phyloP scores from a whole-genome alignment of 345 rosid genomes.

The Eucalyptus regnans region DNA sequence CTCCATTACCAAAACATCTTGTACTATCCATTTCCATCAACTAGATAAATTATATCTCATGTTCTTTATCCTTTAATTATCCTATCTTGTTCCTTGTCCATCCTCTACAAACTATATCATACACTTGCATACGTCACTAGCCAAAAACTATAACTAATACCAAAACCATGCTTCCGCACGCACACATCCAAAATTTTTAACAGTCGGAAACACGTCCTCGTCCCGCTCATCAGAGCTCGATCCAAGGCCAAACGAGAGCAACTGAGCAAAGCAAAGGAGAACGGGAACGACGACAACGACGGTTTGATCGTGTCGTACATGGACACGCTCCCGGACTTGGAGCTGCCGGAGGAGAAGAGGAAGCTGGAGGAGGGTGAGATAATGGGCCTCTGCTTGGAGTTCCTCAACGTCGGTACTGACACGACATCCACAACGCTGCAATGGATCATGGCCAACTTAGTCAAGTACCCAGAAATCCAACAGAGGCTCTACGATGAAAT shows the following conservation, averaged over 20 bases:
- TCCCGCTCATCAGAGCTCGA: neutral
- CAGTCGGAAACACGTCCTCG: neutral
- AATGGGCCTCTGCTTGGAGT: neutral
- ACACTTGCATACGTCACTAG: too few relatives aligned
- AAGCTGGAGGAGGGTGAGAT: neutral
- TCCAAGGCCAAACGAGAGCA: neutral
- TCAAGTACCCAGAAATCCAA: neutral
- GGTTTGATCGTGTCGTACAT: neutral
- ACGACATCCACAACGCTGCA: neutral
- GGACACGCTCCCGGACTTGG: neutral
- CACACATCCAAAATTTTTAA: too few relatives aligned
- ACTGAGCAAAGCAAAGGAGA: neutral
- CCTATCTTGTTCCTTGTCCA: too few relatives aligned
- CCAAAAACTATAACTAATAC: too few relatives aligned
- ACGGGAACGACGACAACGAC: neutral
- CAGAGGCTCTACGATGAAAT: neutral
- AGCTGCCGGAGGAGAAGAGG: neutral
- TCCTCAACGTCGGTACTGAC: neutral
- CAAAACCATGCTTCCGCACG: too few relatives aligned
- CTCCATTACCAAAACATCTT: too few relatives aligned
- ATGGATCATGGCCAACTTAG: neutral
- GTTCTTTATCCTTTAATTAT: too few relatives aligned
- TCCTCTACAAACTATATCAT: too few relatives aligned
- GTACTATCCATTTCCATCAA: too few relatives aligned
- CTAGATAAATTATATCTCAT: too few relatives aligned